These are phyloP conservation scores for Cinnamomum micranthum DNA, from an alignment of 164 flowering plant species.

Conservation along the genomic window DNA sequence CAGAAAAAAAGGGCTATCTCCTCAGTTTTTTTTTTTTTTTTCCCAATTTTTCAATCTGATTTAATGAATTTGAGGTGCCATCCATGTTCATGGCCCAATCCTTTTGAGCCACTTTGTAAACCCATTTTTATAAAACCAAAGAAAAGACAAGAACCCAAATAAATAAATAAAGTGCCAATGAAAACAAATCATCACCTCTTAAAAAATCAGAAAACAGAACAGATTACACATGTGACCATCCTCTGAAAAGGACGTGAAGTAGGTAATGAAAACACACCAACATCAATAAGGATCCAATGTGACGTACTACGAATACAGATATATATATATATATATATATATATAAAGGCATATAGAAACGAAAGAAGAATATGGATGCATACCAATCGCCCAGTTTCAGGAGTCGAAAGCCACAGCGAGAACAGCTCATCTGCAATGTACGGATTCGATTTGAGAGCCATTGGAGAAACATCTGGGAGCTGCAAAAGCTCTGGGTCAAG, in stretches of 20 bases:
- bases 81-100: neutral
- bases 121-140: no score
- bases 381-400: constrained; percentile 76
- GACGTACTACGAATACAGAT: neutral
- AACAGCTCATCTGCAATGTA: constrained; percentile 64
- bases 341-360: no score
- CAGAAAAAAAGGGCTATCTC: neutral
- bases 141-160: neutral
- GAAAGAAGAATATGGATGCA: neutral
- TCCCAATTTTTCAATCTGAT: no score
- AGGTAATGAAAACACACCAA: constrained; percentile 2
- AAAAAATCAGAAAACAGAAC: no score
- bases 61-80: neutral
- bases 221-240: neutral
- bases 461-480: constrained; percentile 85
- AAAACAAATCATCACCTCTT: neutral
- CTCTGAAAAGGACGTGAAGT: neutral
- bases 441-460: constrained; percentile 72
- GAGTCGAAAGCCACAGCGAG: constrained; percentile 90
- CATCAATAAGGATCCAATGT: neutral
- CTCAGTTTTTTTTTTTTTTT: no score
- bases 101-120: no score
- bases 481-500: constrained; percentile 83
- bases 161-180: neutral
- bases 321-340: no score